Evolutionary conservation across 148 eudicot genomes (phyloP), one percentile per base, ranked within the genome.

Genomic region (Vaccinium macrocarpon): DNA sequence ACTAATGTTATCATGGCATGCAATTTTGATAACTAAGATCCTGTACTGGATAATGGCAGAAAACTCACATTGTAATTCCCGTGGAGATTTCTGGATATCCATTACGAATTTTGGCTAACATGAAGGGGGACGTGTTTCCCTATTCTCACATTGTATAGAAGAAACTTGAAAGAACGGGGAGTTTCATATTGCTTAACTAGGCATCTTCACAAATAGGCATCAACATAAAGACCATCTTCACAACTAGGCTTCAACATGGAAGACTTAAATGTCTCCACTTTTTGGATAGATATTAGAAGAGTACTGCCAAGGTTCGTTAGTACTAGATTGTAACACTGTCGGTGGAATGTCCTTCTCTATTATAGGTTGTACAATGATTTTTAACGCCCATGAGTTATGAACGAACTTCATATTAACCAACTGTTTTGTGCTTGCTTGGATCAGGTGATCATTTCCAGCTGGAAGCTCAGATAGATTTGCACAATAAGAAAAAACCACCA

Each of bases 361-460:
- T 18, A 3, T 23, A 8, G 71, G 32, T 25, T 51, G 70, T 68
- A 16, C 48, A 27, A 82, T 8, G 29, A 82, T 72, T 51, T 82
- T 48, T 4, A 18, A 27, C 11, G n/a, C 25, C 38, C 18, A 32
- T 64, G 11, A 6, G 46, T 50, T 61, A n/a, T 6, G 46, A 49
- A 79, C 32, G 38, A 51, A 19, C 51, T 38, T 38, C 57, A 27
- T 66, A 19, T 84, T 55, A 85, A 82, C 71, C 79, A 66, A 76
- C 18, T 72, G 59, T 35, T 81, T 29, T 86, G 11, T 50, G 29
- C 8, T 85, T 87, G 64, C 77, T 78, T 86, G 78, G 87, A 76
- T 84, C 91, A 97, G 99, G 89, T 89, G 84, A 90, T 86, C 93
- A 89, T 8, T 81, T 97, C 79, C 93, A 91, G 81, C 89, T 97